phyloP scores from a whole-genome alignment of 164 flowering plant species.

The Magnolia kwangsiensis region DNA sequence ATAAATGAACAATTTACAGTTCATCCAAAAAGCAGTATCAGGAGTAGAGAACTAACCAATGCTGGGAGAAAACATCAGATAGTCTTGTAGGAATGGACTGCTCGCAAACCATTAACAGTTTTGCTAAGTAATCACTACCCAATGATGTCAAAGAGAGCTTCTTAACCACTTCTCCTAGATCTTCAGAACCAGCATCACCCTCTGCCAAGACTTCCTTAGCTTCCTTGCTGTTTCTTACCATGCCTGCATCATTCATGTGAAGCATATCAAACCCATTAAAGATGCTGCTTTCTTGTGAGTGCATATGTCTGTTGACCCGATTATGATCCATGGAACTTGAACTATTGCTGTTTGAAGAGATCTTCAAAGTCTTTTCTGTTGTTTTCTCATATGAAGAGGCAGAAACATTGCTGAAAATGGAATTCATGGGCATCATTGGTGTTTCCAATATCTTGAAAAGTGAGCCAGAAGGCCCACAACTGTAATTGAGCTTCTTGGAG shows the following conservation, averaged over 20 bases:
- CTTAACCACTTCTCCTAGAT: conserved; percentile 43
- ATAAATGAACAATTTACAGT: neutral
- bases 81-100: conserved; percentile 64
- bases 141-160: conserved; percentile 57
- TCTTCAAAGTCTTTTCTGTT: conserved; percentile 29
- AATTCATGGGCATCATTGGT: conserved; percentile 31
- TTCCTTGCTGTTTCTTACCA: neutral
- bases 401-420: conserved; percentile 22
- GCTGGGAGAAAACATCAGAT: conserved; percentile 55
- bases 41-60: conserved; percentile 49
- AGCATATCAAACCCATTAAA: neutral
- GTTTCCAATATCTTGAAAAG: conserved; percentile 61
- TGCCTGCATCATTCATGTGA: conserved; percentile 2
- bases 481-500: conserved; percentile 39
- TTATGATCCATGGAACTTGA: conserved; percentile 12
- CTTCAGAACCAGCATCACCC: conserved; percentile 32
- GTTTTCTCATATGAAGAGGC: conserved; percentile 28
- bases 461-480: conserved; percentile 45
- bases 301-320: conserved; percentile 10
- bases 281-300: conserved; percentile 16
- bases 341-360: conserved; percentile 14
- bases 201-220: conserved; percentile 5
- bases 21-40: neutral
- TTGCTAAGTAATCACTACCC: conserved; percentile 30
- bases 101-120: conserved; percentile 64